Base-by-base conservation (phyloP, 148 eudicot species). In the Nepenthes mirabilis region DNA sequence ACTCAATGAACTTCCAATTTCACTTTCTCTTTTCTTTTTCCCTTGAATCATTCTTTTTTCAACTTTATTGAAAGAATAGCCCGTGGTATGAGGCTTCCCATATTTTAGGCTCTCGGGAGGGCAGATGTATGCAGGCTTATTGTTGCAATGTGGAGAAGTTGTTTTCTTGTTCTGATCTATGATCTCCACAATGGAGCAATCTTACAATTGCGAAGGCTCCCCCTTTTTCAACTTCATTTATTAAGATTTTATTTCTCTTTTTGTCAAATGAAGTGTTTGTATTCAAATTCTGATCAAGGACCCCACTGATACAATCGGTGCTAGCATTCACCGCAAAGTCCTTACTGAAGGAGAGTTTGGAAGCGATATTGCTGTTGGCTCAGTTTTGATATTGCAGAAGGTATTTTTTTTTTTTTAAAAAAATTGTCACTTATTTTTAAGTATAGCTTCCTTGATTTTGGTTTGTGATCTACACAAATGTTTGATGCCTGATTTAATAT, bases 291-390 rank as follows among this genome's bases (percentile, higher is more conserved):
- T 62, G 14, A 45, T 52, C 49, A 61, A 88, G 98, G 98, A 91
- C 74, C 95, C 91, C 36, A 82, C 96, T 3, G 96, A 83, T 68
- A 80, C 85, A 45, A 50, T 88, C 55, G 70, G 60, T 59, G 98
- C 82, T 60, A 85, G 73, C 68, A 74, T 91, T 72, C 96, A 91
- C 70, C 85, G 74, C 64, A 86, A 83, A 70, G 95, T 83, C 56
- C 71, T 91, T 50, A 55, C 33, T 5, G 71, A 71, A 54, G 80
- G 69, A 55, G 77, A 80, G 56, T 77, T 72, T 61, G 79, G 77
- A 50, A 88, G 74, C 69, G 77, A 70, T 23, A 60, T 91, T 36
- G 70, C 70, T 55, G 77, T 78, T 65, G 96, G 94, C 66, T 74
- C 96, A 56, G 83, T 79, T 62, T 63, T 91, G 70, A 72, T 88